phyloP scores from a whole-genome alignment of 345 rosid genomes.

The Bruguiera gymnorhiza region DNA sequence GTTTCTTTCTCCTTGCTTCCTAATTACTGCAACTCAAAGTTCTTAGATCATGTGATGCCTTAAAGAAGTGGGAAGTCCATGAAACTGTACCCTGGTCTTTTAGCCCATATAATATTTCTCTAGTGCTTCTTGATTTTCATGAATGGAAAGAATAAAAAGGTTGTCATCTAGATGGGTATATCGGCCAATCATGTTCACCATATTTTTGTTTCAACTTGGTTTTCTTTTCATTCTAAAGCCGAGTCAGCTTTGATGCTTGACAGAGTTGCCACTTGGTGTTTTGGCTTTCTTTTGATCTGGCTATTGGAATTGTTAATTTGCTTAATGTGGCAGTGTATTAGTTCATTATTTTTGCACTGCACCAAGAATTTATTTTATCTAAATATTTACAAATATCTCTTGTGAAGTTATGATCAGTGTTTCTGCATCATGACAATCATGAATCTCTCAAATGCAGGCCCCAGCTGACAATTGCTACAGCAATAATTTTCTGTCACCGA shows the following conservation, averaged over 20 bases:
- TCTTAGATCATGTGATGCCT: too few relatives aligned
- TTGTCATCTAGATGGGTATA: neutral
- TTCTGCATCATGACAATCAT: neutral
- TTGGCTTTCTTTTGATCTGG: neutral
- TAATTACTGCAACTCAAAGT: too few relatives aligned
- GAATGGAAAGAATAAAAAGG: neutral
- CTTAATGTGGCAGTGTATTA: too few relatives aligned
- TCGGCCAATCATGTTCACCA: neutral
- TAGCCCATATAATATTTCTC: neutral
- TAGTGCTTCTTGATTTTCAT: neutral
- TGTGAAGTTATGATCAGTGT: neutral
- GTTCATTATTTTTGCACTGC: neutral
- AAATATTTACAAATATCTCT: neutral
- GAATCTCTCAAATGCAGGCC: slow-evolving; percentile 59
- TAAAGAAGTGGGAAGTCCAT: too few relatives aligned
- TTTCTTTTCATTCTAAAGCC: too few relatives aligned
- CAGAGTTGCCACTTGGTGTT: neutral
- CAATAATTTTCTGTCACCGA: slow-evolving; percentile 94
- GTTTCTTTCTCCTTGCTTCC: too few relatives aligned
- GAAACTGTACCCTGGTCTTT: too few relatives aligned
- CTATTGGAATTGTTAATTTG: too few relatives aligned
- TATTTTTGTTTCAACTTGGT: neutral
- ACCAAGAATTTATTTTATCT: neutral
- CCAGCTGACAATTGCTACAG: slow-evolving; percentile 96
- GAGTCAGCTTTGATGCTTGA: neutral